Evolutionary conservation across 257 asterid species (phyloP).

Genomic region (Solanum arcanum): DNA sequence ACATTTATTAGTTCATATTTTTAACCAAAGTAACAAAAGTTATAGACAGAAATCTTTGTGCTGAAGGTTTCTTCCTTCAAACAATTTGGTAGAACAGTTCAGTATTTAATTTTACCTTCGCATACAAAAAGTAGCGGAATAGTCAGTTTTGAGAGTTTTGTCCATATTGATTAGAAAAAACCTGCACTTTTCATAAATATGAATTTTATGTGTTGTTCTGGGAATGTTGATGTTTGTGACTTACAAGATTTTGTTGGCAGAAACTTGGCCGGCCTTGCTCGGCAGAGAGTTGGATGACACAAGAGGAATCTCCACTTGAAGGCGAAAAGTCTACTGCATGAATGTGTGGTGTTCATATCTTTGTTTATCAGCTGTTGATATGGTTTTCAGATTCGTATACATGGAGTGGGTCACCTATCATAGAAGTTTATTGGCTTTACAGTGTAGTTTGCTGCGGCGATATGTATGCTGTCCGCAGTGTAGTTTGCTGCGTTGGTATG

Average conservation of each 20-base stretch:
- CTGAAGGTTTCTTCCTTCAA: background rate
- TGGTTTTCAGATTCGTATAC: background rate
- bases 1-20: background rate
- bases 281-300: constrained; percentile 10
- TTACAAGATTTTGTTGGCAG: constrained; percentile 4
- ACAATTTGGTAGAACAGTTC: background rate
- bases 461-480: background rate
- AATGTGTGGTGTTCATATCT: background rate
- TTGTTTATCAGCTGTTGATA: background rate
- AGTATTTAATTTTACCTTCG: too few relatives aligned
- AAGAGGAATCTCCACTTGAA: background rate
- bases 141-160: background rate
- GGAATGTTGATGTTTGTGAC: background rate
- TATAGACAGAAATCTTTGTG: background rate
- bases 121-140: background rate
- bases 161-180: background rate
- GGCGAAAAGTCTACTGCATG: background rate
- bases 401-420: too few relatives aligned
- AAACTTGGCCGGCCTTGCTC: constrained; percentile 38
- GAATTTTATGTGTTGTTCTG: background rate
- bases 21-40: background rate
- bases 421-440: background rate
- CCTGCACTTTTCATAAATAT: background rate
- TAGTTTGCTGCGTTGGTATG: background rate
- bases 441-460: background rate